Conservation (phyloP, 2,329 filamentous ascomycete genomes). For the Plectosphaerella plurivora region DNA sequence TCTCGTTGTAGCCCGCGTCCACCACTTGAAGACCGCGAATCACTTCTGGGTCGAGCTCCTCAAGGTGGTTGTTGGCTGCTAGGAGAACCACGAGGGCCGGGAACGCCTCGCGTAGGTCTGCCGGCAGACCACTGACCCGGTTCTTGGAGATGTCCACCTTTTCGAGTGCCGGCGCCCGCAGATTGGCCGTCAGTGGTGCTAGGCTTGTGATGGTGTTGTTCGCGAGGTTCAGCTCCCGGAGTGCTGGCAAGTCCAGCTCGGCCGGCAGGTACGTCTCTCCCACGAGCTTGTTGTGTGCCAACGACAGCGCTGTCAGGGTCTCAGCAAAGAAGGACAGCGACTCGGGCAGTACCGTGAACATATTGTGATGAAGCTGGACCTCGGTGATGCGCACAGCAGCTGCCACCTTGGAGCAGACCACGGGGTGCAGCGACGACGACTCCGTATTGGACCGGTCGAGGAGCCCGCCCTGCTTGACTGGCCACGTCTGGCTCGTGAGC, state of each 20-base stretch:
- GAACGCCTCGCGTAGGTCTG: conserved; percentile 58
- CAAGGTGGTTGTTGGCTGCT: conserved; percentile 74
- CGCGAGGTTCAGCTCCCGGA: conserved; percentile 73
- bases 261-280: conserved; percentile 62
- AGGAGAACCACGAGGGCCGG: conserved; percentile 67
- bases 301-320: conserved; percentile 65
- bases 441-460: conserved; percentile 68
- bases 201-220: conserved; percentile 71
- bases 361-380: conserved; percentile 73
- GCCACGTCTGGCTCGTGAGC: conserved; percentile 44
- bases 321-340: conserved; percentile 68
- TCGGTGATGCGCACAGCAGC: conserved; percentile 46
- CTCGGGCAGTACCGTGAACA: conserved; percentile 64
- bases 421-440: conserved; percentile 54
- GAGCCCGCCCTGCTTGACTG: conserved; percentile 54
- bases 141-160: conserved; percentile 82
- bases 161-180: conserved; percentile 71
- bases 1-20: conserved; percentile 81
- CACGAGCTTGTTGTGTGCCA: conserved; percentile 70
- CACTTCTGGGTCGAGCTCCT: conserved; percentile 66
- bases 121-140: conserved; percentile 67
- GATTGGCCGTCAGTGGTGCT: conserved; percentile 56
- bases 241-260: conserved; percentile 63
- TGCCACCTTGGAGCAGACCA: conserved; percentile 51
- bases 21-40: conserved; percentile 72